Conservation (phyloP, 805 yeast species). For the Wickerhamomyces chaumierensis region DNA sequence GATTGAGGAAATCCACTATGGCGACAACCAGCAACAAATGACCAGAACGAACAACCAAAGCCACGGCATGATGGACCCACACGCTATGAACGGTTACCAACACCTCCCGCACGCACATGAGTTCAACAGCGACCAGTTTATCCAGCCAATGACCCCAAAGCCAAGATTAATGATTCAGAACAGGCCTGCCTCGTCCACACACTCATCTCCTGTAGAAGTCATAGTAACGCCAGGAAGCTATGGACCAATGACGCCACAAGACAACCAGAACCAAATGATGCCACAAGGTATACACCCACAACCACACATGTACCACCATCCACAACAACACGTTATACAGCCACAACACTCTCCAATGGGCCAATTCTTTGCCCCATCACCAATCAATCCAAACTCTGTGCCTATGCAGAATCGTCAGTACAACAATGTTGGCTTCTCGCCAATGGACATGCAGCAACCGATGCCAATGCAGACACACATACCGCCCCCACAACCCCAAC, state of each 20-base stretch:
- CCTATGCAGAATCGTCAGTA: too few relatives aligned
- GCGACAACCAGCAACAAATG: neutral
- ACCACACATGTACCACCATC: too few relatives aligned
- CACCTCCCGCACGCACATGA: neutral
- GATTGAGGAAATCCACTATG: neutral
- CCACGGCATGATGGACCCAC: neutral
- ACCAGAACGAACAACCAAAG: neutral
- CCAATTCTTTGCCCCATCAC: too few relatives aligned
- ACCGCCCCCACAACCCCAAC: neutral
- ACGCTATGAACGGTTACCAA: neutral
- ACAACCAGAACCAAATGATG: too few relatives aligned
- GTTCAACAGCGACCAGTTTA: constrained; percentile 4
- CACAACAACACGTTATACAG: too few relatives aligned
- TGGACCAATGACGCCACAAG: too few relatives aligned
- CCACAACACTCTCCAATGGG: too few relatives aligned
- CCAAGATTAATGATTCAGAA: constrained; percentile 15
- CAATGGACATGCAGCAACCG: too few relatives aligned
- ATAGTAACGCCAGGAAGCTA: neutral
- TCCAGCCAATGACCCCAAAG: constrained; percentile 2
- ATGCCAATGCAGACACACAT: neutral
- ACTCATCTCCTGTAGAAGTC: neutral
- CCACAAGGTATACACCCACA: too few relatives aligned
- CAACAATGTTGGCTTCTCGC: too few relatives aligned
- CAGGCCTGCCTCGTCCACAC: constrained; percentile 1
- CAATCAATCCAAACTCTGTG: too few relatives aligned